Percentiles rank a stretch among this genome's conserved stretches.
These are phyloP conservation scores for Picochlorum sp. DNA, from an alignment of 139 green algal species.

Conservation along the genomic window DNA sequence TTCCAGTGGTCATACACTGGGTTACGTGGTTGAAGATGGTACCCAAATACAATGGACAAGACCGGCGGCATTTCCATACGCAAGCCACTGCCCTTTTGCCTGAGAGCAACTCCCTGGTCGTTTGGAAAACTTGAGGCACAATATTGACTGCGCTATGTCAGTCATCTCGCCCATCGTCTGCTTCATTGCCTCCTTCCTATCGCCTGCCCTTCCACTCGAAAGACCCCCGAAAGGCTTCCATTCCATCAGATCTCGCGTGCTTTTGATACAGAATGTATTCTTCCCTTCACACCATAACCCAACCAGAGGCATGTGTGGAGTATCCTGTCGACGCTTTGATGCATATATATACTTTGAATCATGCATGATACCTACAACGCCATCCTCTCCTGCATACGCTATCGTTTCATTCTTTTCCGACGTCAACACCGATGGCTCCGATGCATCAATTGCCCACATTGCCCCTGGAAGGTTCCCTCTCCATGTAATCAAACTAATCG, in stretches of 20 bases:
- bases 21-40: neutral
- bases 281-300: neutral
- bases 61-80: neutral
- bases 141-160: constrained; percentile 7
- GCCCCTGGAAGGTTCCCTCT: constrained; percentile 8
- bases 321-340: neutral
- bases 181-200: constrained; percentile 6
- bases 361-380: constrained; percentile 19
- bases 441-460: neutral
- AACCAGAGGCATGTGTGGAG: constrained; percentile 3
- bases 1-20: too few relatives aligned
- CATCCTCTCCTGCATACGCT: constrained; percentile 29
- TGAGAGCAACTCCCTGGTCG: neutral
- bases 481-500: constrained; percentile 1
- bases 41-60: neutral
- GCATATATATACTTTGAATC: constrained; percentile 3
- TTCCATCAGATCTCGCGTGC: neutral
- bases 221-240: constrained; percentile 8
- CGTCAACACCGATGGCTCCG: neutral
- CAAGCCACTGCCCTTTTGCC: constrained; percentile 1
- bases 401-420: constrained; percentile 6
- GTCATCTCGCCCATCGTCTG: neutral
- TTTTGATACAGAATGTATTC: constrained; percentile 8
- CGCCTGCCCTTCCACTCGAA: constrained; percentile 1
- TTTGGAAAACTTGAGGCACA: constrained; percentile 22